Evolutionary conservation across 768 basidiomycete species (phyloP).

Genomic region (Leccinum fibrillosum): DNA sequence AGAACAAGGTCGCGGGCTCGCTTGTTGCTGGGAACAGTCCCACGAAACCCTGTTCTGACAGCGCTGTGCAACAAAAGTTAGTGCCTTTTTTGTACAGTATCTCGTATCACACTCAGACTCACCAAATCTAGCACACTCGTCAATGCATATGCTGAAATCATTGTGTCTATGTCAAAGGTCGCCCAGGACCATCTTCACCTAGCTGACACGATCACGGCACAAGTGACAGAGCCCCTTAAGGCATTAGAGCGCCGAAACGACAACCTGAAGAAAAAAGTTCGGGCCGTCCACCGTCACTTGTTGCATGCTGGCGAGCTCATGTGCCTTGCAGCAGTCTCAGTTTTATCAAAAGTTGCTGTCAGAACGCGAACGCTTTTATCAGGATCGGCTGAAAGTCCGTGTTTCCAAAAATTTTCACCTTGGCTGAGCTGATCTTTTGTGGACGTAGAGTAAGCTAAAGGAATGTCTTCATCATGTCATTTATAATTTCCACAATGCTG

Average conservation of each 20-base stretch:
- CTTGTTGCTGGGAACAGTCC: slow-evolving; percentile 68
- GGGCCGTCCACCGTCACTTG: not conserved
- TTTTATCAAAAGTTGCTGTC: slow-evolving; percentile 69
- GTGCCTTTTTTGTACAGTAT: slow-evolving; percentile 4
- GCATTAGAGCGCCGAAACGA: slow-evolving; percentile 60
- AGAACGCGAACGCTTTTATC: slow-evolving; percentile 66
- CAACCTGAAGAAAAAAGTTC: slow-evolving; percentile 65
- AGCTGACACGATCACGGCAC: slow-evolving; percentile 56
- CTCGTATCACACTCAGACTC: not conserved
- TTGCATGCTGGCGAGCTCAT: slow-evolving; percentile 6
- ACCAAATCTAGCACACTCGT: slow-evolving; percentile 58
- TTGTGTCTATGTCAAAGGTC: slow-evolving; percentile 53
- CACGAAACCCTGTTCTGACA: slow-evolving; percentile 56
- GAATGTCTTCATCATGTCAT: slow-evolving; percentile 10
- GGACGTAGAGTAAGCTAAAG: slow-evolving; percentile 32
- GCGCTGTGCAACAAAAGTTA: slow-evolving; percentile 55
- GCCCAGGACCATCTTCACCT: slow-evolving; percentile 70
- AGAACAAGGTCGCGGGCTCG: slow-evolving; percentile 49
- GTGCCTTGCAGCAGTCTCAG: slow-evolving; percentile 53
- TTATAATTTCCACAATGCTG: not conserved
- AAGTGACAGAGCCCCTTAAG: slow-evolving; percentile 64
- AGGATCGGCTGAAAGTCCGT: slow-evolving; percentile 67
- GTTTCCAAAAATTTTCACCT: slow-evolving; percentile 1
- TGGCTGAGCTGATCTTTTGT: slow-evolving; percentile 2
- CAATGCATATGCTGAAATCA: slow-evolving; percentile 64